A percentile compares a stretch with the other conserved stretches of the same genome.
These are phyloP conservation scores for Chrysopogon serrulatus DNA, from an alignment of 176 grass and related monocot genomes.

Conservation along the genomic window DNA sequence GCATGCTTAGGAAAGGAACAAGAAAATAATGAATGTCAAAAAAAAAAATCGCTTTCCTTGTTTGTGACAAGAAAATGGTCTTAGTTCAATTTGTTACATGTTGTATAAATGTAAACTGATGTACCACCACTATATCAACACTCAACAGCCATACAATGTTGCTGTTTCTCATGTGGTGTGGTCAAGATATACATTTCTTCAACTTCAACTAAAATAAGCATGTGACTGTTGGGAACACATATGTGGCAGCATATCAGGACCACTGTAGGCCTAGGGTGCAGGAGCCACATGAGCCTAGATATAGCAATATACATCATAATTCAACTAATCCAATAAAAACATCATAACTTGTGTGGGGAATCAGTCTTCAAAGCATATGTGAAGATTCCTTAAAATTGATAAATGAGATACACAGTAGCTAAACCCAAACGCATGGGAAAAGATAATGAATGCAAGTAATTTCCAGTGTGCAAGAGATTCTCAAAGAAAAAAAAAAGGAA, in stretches of 20 bases:
- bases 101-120: neutral
- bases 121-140: neutral
- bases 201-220: neutral
- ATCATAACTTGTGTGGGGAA: conserved; percentile 7
- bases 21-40: too few species aligned
- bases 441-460: neutral
- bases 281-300: neutral
- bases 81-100: neutral
- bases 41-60: neutral
- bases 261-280: neutral
- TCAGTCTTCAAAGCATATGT: neutral
- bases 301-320: neutral
- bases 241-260: neutral
- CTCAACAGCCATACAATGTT: neutral
- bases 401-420: neutral
- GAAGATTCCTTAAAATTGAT: neutral
- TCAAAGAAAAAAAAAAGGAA: neutral
- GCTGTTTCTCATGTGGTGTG: neutral
- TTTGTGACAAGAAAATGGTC: neutral
- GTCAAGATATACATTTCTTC: neutral
- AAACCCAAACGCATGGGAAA: neutral
- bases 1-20: neutral
- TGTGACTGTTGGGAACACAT: neutral
- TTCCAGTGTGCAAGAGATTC: neutral
- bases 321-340: neutral